These are phyloP conservation scores for Metschnikowia reukaufii DNA, from an alignment of 805 yeast species.

Conservation along the genomic window DNA sequence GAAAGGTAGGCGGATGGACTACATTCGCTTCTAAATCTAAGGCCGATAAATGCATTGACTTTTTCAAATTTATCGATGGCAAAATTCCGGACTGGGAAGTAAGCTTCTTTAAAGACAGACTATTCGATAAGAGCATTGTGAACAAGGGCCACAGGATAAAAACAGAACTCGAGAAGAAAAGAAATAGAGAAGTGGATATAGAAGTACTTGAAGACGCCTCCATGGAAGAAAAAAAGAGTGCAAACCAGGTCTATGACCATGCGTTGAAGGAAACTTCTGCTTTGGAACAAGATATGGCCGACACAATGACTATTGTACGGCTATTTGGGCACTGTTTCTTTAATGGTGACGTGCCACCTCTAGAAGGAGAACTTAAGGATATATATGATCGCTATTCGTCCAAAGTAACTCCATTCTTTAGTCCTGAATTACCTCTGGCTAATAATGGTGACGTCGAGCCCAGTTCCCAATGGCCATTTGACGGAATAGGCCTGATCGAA, in stretches of 20 bases:
- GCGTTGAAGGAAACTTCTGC: conserved; percentile 4
- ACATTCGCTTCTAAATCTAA: conserved; percentile 11
- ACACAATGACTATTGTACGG: conserved; percentile 17
- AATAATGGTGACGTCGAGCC: conserved; percentile 6
- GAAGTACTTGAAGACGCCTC: conserved; percentile 9
- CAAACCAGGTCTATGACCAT: conserved; percentile 3
- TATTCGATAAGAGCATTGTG: conserved; percentile 16
- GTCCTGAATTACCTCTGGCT: conserved; percentile 4
- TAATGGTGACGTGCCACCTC: background rate
- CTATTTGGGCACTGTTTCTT: conserved; percentile 20
- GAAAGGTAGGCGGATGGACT: conserved; percentile 13
- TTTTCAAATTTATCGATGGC: conserved; percentile 13
- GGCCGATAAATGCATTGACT: conserved; percentile 11
- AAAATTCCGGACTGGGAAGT: conserved; percentile 17
- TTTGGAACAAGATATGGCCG: conserved; percentile 20
- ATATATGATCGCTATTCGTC: conserved; percentile 11
- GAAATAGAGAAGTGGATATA: background rate
- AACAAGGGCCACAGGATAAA: conserved; percentile 9
- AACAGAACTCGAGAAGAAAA: conserved; percentile 5
- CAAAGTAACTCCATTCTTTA: conserved; percentile 14
- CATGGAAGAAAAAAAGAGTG: conserved; percentile 2
- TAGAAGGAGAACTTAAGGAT: conserved; percentile 3
- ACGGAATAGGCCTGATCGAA: background rate
- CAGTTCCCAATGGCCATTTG: conserved; percentile 6
- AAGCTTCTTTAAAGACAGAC: background rate